Evolutionary conservation across 169 alveolate species (phyloP).

Genomic region (Plasmodium berghei): DNA sequence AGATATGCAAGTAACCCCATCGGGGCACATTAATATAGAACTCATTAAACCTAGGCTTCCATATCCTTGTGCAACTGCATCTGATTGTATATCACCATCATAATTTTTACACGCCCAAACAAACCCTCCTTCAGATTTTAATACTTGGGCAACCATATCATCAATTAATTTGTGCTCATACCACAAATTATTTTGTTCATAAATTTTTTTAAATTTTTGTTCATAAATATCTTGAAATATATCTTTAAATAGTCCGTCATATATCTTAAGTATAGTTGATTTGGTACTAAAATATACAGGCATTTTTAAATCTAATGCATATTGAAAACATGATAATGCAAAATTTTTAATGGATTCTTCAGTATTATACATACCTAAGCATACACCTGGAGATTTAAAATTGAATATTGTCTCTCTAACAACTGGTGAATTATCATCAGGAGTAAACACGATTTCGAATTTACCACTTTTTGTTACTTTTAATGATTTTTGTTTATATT

Average conservation of each 20-base stretch:
- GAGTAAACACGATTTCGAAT: slow-evolving; percentile 89
- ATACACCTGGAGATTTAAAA: slow-evolving; percentile 90
- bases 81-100: slow-evolving; percentile 98
- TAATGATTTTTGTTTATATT: slow-evolving; percentile 93
- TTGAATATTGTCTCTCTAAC: slow-evolving; percentile 77
- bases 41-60: slow-evolving; percentile 97
- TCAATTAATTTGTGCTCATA: slow-evolving; percentile 96
- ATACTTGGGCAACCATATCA: slow-evolving; percentile 97
- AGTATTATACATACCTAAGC: slow-evolving; percentile 95
- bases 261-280: slow-evolving; percentile 93
- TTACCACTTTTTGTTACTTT: slow-evolving; percentile 91
- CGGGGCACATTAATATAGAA: slow-evolving; percentile 94
- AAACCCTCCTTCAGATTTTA: slow-evolving; percentile 96
- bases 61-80: slow-evolving; percentile 95
- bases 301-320: slow-evolving; percentile 90
- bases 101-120: slow-evolving; percentile 99
- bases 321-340: slow-evolving; percentile 93
- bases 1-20: slow-evolving; percentile 92
- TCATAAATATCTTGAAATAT: slow-evolving; percentile 93
- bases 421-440: slow-evolving; percentile 84
- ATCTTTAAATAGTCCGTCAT: slow-evolving; percentile 96
- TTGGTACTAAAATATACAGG: slow-evolving; percentile 95
- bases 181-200: slow-evolving; percentile 90
- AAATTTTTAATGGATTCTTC: slow-evolving; percentile 92
- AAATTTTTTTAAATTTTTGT: slow-evolving; percentile 86